Conservation (phyloP, 2,329 filamentous ascomycete species). For the Trichoderma semiorbis region DNA sequence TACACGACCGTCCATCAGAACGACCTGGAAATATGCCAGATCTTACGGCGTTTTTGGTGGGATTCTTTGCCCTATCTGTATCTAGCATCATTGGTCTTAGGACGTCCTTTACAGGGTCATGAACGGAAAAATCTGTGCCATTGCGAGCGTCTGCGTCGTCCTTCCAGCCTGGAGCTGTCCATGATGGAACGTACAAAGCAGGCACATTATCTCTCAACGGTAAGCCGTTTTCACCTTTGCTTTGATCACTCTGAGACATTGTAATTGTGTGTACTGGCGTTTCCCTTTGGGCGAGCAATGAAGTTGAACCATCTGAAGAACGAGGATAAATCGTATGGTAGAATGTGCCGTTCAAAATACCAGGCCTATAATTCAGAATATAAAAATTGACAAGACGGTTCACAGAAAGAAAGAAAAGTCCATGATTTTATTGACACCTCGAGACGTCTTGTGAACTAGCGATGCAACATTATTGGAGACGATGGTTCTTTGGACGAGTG, state of each 20-base stretch:
- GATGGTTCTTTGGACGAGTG: background rate
- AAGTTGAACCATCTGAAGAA: too few species aligned
- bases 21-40: slow-evolving; percentile 30
- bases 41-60: slow-evolving; percentile 28
- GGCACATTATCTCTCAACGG: background rate
- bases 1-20: slow-evolving; percentile 30
- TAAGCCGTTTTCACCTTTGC: background rate
- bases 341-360: too few species aligned
- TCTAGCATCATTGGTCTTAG: slow-evolving; percentile 26
- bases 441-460: background rate
- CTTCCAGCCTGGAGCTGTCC: slow-evolving; percentile 30
- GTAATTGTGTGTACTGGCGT: too few species aligned
- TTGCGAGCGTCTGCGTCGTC: slow-evolving; percentile 21
- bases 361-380: too few species aligned
- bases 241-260: background rate
- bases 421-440: background rate
- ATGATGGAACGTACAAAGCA: slow-evolving; percentile 24
- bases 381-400: background rate
- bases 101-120: slow-evolving; percentile 21
- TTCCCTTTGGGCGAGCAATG: too few species aligned
- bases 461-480: background rate
- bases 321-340: too few species aligned
- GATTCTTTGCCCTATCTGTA: slow-evolving; percentile 24
- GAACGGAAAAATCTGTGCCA: slow-evolving; percentile 18
- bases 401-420: background rate